Percentiles rank a stretch among this genome's conserved stretches.
Conservation (phyloP, 768 basidiomycete species). For the Tricholomella constricta region DNA sequence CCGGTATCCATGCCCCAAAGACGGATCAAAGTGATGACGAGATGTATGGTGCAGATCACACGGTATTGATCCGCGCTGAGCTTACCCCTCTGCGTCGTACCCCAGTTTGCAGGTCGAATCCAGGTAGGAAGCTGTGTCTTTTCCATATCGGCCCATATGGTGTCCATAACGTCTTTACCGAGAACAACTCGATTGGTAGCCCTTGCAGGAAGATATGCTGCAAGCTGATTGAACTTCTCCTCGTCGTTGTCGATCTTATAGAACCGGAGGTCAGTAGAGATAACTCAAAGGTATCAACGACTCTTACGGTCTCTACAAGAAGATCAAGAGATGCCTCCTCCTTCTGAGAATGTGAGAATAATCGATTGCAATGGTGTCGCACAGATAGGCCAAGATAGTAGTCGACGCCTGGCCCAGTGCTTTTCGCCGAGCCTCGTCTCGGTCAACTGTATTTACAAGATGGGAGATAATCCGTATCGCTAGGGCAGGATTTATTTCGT, state of each 20-base stretch:
- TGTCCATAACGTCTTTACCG: no score
- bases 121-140: no score
- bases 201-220: background rate
- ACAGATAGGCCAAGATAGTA: background rate
- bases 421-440: background rate
- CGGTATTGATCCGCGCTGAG: no score
- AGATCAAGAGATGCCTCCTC: constrained; percentile 13
- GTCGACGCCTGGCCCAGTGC: background rate
- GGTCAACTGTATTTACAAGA: background rate
- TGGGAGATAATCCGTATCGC: background rate
- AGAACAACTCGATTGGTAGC: constrained; percentile 4
- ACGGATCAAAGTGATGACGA: no score
- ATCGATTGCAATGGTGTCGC: constrained; percentile 10
- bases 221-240: background rate
- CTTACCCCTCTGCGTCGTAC: constrained; percentile 26
- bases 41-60: no score
- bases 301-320: constrained; percentile 5
- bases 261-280: background rate
- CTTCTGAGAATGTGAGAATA: constrained; percentile 1
- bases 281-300: background rate
- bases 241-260: constrained; percentile 1
- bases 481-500: background rate
- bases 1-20: constrained; percentile 30
- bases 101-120: constrained; percentile 21
- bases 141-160: constrained; percentile 26